Evolutionary conservation across 2,329 filamentous ascomycete species (phyloP).

Genomic region (Gyromitra esculenta): DNA sequence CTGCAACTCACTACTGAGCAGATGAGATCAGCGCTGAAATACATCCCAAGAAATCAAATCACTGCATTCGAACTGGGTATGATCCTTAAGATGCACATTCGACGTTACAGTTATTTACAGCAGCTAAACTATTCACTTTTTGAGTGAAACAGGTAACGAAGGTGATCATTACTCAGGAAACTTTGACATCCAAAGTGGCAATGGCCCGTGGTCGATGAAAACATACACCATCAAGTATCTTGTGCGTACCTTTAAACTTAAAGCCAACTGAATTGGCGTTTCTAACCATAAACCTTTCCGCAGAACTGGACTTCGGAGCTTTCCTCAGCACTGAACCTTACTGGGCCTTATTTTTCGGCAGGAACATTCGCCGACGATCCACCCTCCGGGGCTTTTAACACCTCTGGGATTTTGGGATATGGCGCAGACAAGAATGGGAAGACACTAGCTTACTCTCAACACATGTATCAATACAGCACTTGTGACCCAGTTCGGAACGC

Average conservation of each 20-base stretch:
- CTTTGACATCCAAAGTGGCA: conserved; percentile 25
- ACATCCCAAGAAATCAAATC: conserved; percentile 28
- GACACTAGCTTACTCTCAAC: conserved; percentile 30
- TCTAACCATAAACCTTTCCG: background rate
- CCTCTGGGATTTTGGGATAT: conserved; percentile 7
- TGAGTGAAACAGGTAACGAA: conserved; percentile 21
- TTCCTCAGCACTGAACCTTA: conserved; percentile 3
- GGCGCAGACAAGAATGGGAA: conserved; percentile 20
- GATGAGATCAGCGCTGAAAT: conserved; percentile 34
- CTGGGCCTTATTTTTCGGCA: conserved; percentile 11
- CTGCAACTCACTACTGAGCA: conserved; percentile 22
- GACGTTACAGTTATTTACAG: background rate
- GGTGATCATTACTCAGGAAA: conserved; percentile 18
- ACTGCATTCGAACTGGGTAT: conserved; percentile 39
- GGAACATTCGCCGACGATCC: conserved; percentile 36
- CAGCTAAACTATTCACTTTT: background rate
- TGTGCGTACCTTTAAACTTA: background rate
- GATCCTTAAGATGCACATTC: background rate
- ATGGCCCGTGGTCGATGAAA: conserved; percentile 25
- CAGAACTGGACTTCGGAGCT: conserved; percentile 32
- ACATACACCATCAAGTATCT: conserved; percentile 38
- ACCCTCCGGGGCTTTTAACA: conserved; percentile 12
- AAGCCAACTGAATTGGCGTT: too few relatives aligned
- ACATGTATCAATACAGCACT: conserved; percentile 41
- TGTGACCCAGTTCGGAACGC: conserved; percentile 29